These are phyloP conservation scores for Phytophthora fragariaefolia DNA, from an alignment of 352 stramenopile species.

Conservation along the genomic window DNA sequence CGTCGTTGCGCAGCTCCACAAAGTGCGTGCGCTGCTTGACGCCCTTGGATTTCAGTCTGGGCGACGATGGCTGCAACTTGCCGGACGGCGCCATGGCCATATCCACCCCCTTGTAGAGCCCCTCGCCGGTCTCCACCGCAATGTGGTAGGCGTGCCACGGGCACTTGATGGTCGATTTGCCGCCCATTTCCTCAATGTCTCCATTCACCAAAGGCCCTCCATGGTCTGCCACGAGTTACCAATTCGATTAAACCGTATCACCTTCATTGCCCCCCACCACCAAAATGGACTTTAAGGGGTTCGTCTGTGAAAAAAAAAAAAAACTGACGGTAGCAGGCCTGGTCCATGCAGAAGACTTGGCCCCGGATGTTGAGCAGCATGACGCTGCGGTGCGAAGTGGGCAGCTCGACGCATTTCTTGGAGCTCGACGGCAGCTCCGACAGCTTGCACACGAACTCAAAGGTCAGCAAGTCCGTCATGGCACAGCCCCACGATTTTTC, in stretches of 20 bases:
- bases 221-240: conserved; percentile 70
- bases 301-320: too few species aligned
- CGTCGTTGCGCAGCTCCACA: conserved; percentile 69
- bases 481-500: neutral
- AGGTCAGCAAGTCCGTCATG: conserved; percentile 51
- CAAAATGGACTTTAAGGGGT: conserved; percentile 22
- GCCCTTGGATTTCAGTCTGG: conserved; percentile 81
- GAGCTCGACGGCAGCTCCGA: conserved; percentile 61
- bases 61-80: conserved; percentile 56
- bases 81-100: conserved; percentile 60
- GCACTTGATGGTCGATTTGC: conserved; percentile 81
- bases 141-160: conserved; percentile 90
- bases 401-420: conserved; percentile 65
- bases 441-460: conserved; percentile 74
- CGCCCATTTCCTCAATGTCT: conserved; percentile 87
- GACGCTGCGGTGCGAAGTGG: conserved; percentile 71
- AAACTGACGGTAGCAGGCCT: conserved; percentile 84
- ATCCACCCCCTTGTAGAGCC: conserved; percentile 86
- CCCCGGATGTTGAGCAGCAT: conserved; percentile 70
- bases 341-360: conserved; percentile 86
- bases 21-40: conserved; percentile 88
- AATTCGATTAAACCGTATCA: too few species aligned
- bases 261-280: conserved; percentile 16
- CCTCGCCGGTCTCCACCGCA: conserved; percentile 79
- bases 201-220: conserved; percentile 78